Evolutionary conservation across 768 basidiomycete genomes (phyloP).

Genomic region (Fomitopsis pulvina): DNA sequence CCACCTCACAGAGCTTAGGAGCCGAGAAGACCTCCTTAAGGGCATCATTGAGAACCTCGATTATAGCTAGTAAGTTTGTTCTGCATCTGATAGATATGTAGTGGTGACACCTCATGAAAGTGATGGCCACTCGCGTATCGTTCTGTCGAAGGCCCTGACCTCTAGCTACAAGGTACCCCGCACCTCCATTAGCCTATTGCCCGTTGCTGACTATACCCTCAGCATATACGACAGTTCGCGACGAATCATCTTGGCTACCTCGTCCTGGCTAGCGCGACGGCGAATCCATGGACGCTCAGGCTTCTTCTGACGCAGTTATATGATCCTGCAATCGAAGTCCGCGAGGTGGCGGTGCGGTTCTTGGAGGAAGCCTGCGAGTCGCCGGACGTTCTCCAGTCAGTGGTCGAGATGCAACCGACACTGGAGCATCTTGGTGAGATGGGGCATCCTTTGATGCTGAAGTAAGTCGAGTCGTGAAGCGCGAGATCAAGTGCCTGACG

Average conservation of each 20-base stretch:
- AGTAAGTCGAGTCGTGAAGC: constrained; percentile 41
- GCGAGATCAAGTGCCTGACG: not conserved
- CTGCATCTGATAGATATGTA: no score
- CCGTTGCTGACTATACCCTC: not conserved
- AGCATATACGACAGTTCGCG: constrained; percentile 87
- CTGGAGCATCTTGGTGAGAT: constrained; percentile 94
- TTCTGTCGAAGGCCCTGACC: constrained; percentile 90
- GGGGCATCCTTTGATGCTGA: constrained; percentile 80
- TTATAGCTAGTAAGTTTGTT: constrained; percentile 67
- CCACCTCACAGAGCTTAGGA: constrained; percentile 84
- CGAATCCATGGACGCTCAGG: constrained; percentile 84
- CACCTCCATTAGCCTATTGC: not conserved
- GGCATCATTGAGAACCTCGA: constrained; percentile 89
- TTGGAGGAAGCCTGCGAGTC: constrained; percentile 88
- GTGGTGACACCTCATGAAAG: constrained; percentile 41
- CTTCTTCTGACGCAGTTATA: constrained; percentile 94
- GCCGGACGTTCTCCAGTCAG: constrained; percentile 75
- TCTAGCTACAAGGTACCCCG: constrained; percentile 76
- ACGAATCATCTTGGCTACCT: constrained; percentile 82
- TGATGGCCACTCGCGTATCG: constrained; percentile 90
- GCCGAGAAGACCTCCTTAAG: constrained; percentile 88
- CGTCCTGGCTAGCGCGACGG: constrained; percentile 55
- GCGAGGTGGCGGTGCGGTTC: constrained; percentile 82
- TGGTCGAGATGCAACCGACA: constrained; percentile 92
- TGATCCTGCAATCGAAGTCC: constrained; percentile 86